Evolutionary conservation across 257 asterid genomes (phyloP), one percentile per base, ranked within the genome.

Genomic region (Solanum piurae): DNA sequence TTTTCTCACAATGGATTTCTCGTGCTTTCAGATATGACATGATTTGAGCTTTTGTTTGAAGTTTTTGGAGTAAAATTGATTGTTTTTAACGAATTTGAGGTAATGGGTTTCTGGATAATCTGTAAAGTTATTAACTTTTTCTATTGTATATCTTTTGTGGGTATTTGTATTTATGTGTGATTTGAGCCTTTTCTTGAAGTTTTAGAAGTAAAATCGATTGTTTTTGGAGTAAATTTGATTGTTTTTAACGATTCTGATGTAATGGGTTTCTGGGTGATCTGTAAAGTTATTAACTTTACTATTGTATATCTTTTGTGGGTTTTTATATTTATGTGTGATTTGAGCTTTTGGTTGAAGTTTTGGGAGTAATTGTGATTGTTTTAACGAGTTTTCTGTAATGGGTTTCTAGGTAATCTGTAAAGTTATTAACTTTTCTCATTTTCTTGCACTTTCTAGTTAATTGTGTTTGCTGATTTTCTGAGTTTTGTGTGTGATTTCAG

Each of bases 171-270:
- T 40, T 42, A 12, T 77, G 37, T 46, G 16, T 44, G 38, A 46
- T 27, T 16, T 80, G 16, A 44, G 40, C 25, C 18, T 46, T 9
- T 5, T 3, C 27, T 46, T 80, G 66, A 77, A 77, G 37, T n/a
- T n/a, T 36, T 4, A 0, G 16, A 46, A 10, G 20, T 74, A 74
- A 37, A 20, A 12, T 52, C 23, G 9, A 52, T 52, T 16, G 62
- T 52, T 52, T 52, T 52, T 52, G 60, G 69, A 23, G 29, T 23
- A 21, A 23, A 60, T 89, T 14, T 37, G 58, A n/a, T n/a, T 79
- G 64, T 29, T 89, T 91, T 86, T 90, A 92, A 90, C 92, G 91
- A 89, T 90, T 88, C 86, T 92, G 94, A 93, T 89, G 91, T 82
- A 25, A 49, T n/a, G 86, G 85, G 38, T 89, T 79, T 79, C 25